A percentile compares a stretch with the other conserved stretches of the same genome.
Evolutionary conservation across 495 filamentous ascomycete genomes (phyloP).

Genomic region (Ramalina intermedia): DNA sequence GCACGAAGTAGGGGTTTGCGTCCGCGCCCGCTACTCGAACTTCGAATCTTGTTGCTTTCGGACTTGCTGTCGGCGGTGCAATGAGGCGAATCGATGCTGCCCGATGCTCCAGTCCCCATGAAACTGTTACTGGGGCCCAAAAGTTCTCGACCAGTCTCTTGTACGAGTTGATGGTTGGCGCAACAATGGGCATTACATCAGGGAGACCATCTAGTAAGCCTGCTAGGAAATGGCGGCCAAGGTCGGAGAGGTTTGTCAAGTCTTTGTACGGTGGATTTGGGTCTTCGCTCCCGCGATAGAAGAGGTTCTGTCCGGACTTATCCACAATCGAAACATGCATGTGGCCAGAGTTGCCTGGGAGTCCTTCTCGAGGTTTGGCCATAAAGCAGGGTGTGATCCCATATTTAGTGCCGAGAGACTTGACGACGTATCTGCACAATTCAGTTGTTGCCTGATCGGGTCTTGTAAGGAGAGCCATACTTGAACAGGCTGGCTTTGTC

Average conservation of each 20-base stretch:
- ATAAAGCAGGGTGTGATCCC: slow-evolving; percentile 96
- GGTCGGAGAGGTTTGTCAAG: slow-evolving; percentile 62
- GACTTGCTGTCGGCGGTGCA: slow-evolving; percentile 65
- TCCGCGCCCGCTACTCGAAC: slow-evolving; percentile 84
- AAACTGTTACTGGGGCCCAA: slow-evolving; percentile 95
- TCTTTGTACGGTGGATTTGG: slow-evolving; percentile 56
- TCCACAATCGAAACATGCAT: slow-evolving; percentile 83
- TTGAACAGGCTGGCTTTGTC: slow-evolving; percentile 89
- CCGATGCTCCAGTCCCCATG: slow-evolving; percentile 91
- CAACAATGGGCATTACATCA: slow-evolving; percentile 89
- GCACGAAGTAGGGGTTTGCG: slow-evolving; percentile 76
- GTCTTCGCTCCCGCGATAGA: slow-evolving; percentile 58
- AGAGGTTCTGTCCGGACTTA: slow-evolving; percentile 57
- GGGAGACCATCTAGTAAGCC: slow-evolving; percentile 79
- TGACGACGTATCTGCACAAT: slow-evolving; percentile 56
- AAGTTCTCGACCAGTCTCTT: slow-evolving; percentile 97
- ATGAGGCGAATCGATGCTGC: slow-evolving; percentile 85
- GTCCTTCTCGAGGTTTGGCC: slow-evolving; percentile 85
- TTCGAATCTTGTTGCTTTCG: slow-evolving; percentile 82
- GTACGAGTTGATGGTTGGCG: slow-evolving; percentile 92
- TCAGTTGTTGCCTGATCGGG: background rate
- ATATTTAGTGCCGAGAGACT: slow-evolving; percentile 67
- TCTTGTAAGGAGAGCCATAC: slow-evolving; percentile 21
- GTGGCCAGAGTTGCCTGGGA: slow-evolving; percentile 89
- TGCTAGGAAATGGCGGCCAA: slow-evolving; percentile 87